Conservation (phyloP, 2,329 filamentous ascomycete species). For the Aspergillus ustus region DNA sequence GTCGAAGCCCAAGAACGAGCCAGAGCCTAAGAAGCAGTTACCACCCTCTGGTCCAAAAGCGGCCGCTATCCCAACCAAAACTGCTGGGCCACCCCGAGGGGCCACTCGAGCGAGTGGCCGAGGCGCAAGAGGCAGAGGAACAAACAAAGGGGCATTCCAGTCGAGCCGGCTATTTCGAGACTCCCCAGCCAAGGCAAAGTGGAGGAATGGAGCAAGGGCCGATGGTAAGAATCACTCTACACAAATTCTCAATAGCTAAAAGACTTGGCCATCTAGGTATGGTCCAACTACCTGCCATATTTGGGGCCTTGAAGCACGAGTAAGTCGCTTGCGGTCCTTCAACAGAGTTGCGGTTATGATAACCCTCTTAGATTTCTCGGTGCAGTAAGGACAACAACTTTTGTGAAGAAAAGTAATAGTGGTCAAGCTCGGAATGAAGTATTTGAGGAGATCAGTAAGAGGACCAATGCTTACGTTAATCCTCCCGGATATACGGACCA, state of each 20-base stretch:
- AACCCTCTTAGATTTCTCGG: conserved; percentile 25
- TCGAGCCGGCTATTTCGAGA: conserved; percentile 26
- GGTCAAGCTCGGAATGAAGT: conserved; percentile 26
- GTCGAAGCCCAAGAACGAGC: conserved; percentile 7
- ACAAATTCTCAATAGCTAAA: background rate
- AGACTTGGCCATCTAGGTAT: conserved; percentile 13
- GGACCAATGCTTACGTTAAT: conserved; percentile 35
- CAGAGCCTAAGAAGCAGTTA: conserved; percentile 9
- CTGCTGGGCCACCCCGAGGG: background rate
- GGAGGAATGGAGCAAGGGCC: conserved; percentile 27
- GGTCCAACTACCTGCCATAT: conserved; percentile 25
- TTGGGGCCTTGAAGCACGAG: conserved; percentile 30
- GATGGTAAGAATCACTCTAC: conserved; percentile 21
- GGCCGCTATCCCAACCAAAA: background rate
- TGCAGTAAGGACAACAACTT: conserved; percentile 20
- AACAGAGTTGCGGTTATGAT: background rate
- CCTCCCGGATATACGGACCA: conserved; percentile 29
- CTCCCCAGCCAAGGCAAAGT: conserved; percentile 31
- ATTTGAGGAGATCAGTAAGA: conserved; percentile 33
- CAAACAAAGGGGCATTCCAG: background rate
- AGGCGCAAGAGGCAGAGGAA: conserved; percentile 13
- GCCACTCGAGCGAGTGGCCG: conserved; percentile 15
- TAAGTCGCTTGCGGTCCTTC: conserved; percentile 15
- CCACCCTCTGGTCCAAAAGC: background rate
- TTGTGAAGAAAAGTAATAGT: background rate